These are phyloP conservation scores for Hypericum androsaemum DNA, from an alignment of 345 rosid genomes.

Conservation along the genomic window DNA sequence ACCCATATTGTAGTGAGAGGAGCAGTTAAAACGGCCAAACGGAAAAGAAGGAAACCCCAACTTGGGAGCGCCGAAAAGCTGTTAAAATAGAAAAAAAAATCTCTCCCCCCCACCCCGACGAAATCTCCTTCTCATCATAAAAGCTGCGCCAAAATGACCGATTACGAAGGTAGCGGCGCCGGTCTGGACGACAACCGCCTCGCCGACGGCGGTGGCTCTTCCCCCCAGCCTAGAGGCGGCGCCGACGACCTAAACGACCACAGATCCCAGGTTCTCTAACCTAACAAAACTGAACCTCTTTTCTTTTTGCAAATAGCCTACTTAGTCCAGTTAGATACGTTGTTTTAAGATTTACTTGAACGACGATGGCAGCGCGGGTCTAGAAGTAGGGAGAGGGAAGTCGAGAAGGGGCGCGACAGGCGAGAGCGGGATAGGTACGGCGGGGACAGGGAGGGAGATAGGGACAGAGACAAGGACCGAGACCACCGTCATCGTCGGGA, in stretches of 20 bases:
- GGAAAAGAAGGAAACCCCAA: no score
- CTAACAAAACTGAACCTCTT: background rate
- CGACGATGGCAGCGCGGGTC: slow-evolving; percentile 39
- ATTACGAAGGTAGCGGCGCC: slow-evolving; percentile 57
- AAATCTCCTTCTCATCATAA: no score
- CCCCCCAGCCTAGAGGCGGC: slow-evolving; percentile 15
- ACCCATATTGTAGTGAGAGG: no score
- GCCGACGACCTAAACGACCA: slow-evolving; percentile 49
- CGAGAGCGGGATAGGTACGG: slow-evolving; percentile 11
- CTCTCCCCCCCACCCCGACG: no score
- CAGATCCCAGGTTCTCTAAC: slow-evolving; percentile 46
- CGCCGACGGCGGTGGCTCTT: slow-evolving; percentile 3
- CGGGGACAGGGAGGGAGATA: slow-evolving; percentile 29
- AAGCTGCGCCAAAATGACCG: slow-evolving; percentile 34
- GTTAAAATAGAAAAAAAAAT: no score
- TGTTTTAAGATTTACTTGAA: no score
- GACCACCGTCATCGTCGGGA: slow-evolving; percentile 56
- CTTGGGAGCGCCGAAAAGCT: no score
- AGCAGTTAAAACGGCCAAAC: no score
- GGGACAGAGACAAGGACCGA: slow-evolving; percentile 48
- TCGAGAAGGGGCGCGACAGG: slow-evolving; percentile 18
- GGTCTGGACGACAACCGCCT: slow-evolving; percentile 29
- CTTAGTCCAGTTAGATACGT: no score
- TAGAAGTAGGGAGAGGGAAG: slow-evolving; percentile 34
- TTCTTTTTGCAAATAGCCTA: no score